A percentile compares a stretch with the other conserved stretches of the same genome.
Conservation (phyloP, 2,329 filamentous ascomycete genomes). For the Trichoderma sp. region DNA sequence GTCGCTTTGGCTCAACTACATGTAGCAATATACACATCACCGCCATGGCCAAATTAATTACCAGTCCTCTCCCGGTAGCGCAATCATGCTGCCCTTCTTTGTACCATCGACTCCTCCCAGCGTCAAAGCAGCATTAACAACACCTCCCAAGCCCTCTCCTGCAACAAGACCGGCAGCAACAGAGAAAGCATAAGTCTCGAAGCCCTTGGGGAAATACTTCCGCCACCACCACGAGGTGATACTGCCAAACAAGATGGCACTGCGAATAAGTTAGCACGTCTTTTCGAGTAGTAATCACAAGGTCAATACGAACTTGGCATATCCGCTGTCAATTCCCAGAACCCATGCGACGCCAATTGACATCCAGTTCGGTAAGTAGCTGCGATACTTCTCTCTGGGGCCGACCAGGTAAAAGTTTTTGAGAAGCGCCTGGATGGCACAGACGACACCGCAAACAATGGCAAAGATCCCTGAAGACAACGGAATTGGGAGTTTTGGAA, state of each 20-base stretch:
- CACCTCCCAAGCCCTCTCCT: constrained; percentile 65
- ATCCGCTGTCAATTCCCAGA: constrained; percentile 56
- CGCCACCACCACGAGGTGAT: constrained; percentile 58
- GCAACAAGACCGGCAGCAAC: constrained; percentile 65
- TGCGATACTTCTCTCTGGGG: constrained; percentile 55
- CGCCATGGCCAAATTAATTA: neutral
- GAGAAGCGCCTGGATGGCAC: constrained; percentile 54
- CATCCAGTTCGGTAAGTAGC: constrained; percentile 67
- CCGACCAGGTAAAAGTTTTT: constrained; percentile 60
- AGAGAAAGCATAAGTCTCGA: constrained; percentile 61
- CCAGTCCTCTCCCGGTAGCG: constrained; percentile 31
- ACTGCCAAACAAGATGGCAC: constrained; percentile 60
- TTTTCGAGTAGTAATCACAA: neutral
- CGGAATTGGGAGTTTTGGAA: constrained; percentile 60
- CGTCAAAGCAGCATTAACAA: constrained; percentile 58
- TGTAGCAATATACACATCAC: neutral
- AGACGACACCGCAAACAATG: constrained; percentile 57
- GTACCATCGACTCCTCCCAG: constrained; percentile 42
- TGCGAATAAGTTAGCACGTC: neutral
- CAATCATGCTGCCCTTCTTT: constrained; percentile 30
- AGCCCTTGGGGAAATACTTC: constrained; percentile 54
- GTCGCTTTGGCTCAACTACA: neutral
- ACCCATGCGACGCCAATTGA: constrained; percentile 63
- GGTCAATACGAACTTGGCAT: constrained; percentile 44
- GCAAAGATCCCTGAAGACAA: constrained; percentile 59